phyloP scores from a whole-genome alignment of 2,329 filamentous ascomycete genomes.

The Arachnomyces sp. region DNA sequence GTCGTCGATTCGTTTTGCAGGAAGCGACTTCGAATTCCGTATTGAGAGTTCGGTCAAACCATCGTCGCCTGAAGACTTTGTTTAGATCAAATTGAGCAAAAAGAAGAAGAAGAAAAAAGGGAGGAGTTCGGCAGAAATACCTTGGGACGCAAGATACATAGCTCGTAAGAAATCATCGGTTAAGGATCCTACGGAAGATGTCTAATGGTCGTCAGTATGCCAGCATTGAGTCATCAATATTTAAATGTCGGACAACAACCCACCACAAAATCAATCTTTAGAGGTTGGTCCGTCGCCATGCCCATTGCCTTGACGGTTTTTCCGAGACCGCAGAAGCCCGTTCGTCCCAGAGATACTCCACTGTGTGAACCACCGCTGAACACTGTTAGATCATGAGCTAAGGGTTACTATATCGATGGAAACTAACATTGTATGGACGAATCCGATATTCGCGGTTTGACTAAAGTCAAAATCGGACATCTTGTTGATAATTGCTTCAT shows the following conservation, averaged over 20 bases:
- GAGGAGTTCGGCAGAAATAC: slow-evolving; percentile 22
- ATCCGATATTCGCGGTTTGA: slow-evolving; percentile 62
- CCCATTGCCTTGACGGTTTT: slow-evolving; percentile 58
- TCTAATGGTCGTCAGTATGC: slow-evolving; percentile 38
- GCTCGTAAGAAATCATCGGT: slow-evolving; percentile 58
- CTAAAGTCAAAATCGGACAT: slow-evolving; percentile 75
- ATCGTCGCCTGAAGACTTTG: slow-evolving; percentile 32
- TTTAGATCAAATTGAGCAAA: slow-evolving; percentile 2
- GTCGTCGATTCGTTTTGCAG: slow-evolving; percentile 28
- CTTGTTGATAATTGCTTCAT: slow-evolving; percentile 58
- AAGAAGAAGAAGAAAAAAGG: slow-evolving; percentile 3
- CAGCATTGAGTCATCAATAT: too few relatives aligned
- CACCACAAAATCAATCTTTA: slow-evolving; percentile 69
- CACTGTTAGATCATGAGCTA: slow-evolving; percentile 8
- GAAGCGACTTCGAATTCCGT: slow-evolving; percentile 24
- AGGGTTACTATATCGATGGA: slow-evolving; percentile 1
- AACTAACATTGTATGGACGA: slow-evolving; percentile 78
- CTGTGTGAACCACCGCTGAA: slow-evolving; percentile 51
- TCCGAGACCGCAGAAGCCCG: slow-evolving; percentile 69
- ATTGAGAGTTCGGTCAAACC: slow-evolving; percentile 37
- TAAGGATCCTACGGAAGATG: slow-evolving; percentile 74
- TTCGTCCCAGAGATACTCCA: slow-evolving; percentile 42
- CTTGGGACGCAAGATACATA: slow-evolving; percentile 53
- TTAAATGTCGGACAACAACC: too few relatives aligned
- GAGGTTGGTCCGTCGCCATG: slow-evolving; percentile 45